Conservation (phyloP, 257 asterid species). For the Ophiorrhiza pumila region DNA sequence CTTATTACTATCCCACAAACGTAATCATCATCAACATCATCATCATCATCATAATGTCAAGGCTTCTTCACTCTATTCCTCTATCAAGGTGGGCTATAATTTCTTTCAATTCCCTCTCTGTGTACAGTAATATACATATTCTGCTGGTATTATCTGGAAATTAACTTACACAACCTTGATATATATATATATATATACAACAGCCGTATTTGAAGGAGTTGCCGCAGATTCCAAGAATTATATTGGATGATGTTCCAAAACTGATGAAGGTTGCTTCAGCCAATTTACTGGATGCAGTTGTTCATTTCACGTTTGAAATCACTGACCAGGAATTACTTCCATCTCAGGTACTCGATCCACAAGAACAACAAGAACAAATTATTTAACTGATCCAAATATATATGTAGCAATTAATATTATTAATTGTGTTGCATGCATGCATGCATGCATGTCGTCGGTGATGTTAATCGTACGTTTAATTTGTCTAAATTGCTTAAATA, state of each 20-base stretch:
- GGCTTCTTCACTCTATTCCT: constrained; percentile 20
- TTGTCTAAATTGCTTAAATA: background rate
- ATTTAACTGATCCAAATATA: too few relatives aligned
- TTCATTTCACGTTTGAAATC: constrained; percentile 35
- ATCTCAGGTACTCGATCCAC: constrained; percentile 40
- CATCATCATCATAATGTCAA: too few relatives aligned
- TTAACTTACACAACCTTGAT: too few relatives aligned
- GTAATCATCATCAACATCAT: too few relatives aligned
- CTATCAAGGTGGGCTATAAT: constrained; percentile 12
- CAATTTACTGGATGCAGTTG: constrained; percentile 41
- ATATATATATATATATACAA: too few relatives aligned
- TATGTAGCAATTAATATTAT: too few relatives aligned
- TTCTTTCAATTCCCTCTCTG: too few relatives aligned
- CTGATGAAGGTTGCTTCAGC: constrained; percentile 33
- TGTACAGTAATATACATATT: too few relatives aligned
- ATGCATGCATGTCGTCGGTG: background rate
- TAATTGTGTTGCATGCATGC: too few relatives aligned
- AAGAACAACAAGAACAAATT: too few relatives aligned
- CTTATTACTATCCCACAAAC: constrained; percentile 13
- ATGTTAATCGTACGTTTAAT: background rate
- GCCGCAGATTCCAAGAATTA: constrained; percentile 17
- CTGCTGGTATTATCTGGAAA: too few relatives aligned
- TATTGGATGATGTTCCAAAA: constrained; percentile 15
- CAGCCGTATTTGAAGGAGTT: constrained; percentile 38
- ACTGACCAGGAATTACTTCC: constrained; percentile 44